Evolutionary conservation across 73 alveolate genomes (phyloP), one percentile per base, ranked within the genome.

Genomic region (Durusdinium trenchii): DNA sequence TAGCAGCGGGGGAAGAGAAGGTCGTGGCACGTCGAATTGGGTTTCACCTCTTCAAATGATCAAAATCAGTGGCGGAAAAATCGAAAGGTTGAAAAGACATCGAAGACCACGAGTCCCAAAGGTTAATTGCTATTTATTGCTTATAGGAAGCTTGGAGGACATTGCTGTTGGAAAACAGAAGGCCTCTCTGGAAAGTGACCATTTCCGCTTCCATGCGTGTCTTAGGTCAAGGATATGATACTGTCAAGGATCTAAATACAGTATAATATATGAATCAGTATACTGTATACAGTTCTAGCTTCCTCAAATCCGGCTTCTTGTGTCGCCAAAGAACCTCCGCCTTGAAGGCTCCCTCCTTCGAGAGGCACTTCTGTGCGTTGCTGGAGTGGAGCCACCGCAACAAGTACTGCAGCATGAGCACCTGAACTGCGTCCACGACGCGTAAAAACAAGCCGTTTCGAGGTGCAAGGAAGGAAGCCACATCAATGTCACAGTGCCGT

Each of bases 301-400:
- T 57, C 12, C 23, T 57, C 23, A 16, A 57, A 57, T 57, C 32
- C 69, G 12, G 69, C 32, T 57, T 16, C 23, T 12, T 23, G 30
- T 60, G 30, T 60, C 4, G 18, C 73, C 67, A 48, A 51, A 14
- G 43, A 48, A 46, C 98, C 60, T 91, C 98, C 35, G 98, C 89
- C 35, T 91, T 91, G 78, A 91, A 91, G 89, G 87, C 98, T 14
- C 98, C 98, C 38, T 91, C 98, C 57, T 91, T 91, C 12, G 98
- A 69, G 45, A 91, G 73, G 89, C 98, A 48, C 60, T 69, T 91
- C n/a, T 62, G 50, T 48, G 98, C 75, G 50, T 69, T 69, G 98
- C 98, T 91, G 61, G 98, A 91, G 60, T 91, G 98, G 45, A 91
- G 89, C 98, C 98, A 91, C 1, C 98, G 98, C 67, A 91, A 76